These are phyloP conservation scores for Chamaecrista fasciculata DNA, from an alignment of 306 rosid species.

Conservation along the genomic window DNA sequence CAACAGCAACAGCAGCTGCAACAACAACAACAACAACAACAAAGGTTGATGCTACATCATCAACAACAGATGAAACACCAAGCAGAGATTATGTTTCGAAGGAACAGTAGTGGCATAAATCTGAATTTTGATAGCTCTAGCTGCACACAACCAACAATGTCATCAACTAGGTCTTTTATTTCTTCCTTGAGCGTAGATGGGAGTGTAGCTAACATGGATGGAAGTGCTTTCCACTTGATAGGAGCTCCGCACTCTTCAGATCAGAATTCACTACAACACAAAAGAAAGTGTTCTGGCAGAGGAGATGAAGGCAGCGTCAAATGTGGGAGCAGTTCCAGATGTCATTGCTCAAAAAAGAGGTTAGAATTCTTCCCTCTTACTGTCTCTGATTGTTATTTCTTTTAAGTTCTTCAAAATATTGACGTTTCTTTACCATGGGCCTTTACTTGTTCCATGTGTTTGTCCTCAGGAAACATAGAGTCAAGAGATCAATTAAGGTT, in stretches of 20 bases:
- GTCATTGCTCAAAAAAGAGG: slow-evolving; percentile 94
- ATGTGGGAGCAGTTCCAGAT: slow-evolving; percentile 68
- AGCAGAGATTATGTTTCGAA: slow-evolving; percentile 70
- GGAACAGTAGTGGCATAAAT: slow-evolving; percentile 73
- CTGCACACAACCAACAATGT: slow-evolving; percentile 88
- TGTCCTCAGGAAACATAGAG: slow-evolving; percentile 67
- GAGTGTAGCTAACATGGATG: slow-evolving; percentile 56
- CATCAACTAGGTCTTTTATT: slow-evolving; percentile 84
- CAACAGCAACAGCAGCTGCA: slow-evolving; percentile 65
- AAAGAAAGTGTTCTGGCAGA: slow-evolving; percentile 70
- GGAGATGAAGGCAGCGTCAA: slow-evolving; percentile 75
- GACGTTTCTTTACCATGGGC: neutral
- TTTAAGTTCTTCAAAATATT: neutral
- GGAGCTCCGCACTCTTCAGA: slow-evolving; percentile 67
- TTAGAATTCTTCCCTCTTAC: slow-evolving; percentile 24
- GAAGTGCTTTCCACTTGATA: slow-evolving; percentile 65
- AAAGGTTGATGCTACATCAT: slow-evolving; percentile 62
- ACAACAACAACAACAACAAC: slow-evolving; percentile 58
- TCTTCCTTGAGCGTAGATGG: slow-evolving; percentile 18
- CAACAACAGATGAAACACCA: slow-evolving; percentile 64
- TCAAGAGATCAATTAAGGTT: slow-evolving; percentile 80
- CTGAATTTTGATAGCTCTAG: slow-evolving; percentile 88
- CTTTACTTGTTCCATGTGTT: neutral
- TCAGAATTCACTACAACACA: slow-evolving; percentile 62
- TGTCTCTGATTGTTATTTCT: slow-evolving; percentile 7